Base-by-base conservation (phyloP, 805 yeast species). In the Saccharomycopsis sp. region DNA sequence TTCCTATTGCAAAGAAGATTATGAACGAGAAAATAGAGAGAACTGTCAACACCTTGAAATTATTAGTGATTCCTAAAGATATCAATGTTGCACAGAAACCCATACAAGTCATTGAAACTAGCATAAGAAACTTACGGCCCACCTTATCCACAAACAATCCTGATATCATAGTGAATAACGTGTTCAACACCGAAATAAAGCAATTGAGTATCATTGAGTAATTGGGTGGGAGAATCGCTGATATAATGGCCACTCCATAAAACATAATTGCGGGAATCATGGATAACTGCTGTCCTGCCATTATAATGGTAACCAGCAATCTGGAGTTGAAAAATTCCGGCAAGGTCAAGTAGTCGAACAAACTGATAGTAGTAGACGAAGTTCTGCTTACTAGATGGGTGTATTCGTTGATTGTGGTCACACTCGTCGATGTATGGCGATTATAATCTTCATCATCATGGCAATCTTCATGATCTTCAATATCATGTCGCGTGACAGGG, bases 181-280 rank as follows among this genome's bases (percentile, higher is more conserved):
- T 42, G 20, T 53, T 53, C 22, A 53, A 19, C 15, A 53, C 20
- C n/a, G 56, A 53, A 8, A 53, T 25, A n/a, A 38, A 22, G 24
- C 56, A 53, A 34, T 53, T 53, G 56, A 53, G 47, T 3, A 42
- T 17, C 25, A 35, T 53, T 12, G 56, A 53, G 29, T 53, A 41
- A 25, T 41, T n/a, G 14, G 52, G 22, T 1, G 97, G 97, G 62
- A 89, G 78, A 3, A 87, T 73, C 7, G 81, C 74, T 17, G 84
- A 76, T 56, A 94, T 75, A 0, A 92, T 87, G n/a, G 89, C 82
- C 3, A 92, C 97, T 3, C 99, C 98, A 70, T 92, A 93, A 68
- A 92, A 89, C 19, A 93, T 83, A 60, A 93, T 90, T 1, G 97
- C 84, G 70, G 93, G 93, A 68, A 94, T 88, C 44, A 98, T 98